These are phyloP conservation scores for Clarireedia sp. DNA, from an alignment of 2,329 filamentous ascomycete genomes.

Conservation along the genomic window DNA sequence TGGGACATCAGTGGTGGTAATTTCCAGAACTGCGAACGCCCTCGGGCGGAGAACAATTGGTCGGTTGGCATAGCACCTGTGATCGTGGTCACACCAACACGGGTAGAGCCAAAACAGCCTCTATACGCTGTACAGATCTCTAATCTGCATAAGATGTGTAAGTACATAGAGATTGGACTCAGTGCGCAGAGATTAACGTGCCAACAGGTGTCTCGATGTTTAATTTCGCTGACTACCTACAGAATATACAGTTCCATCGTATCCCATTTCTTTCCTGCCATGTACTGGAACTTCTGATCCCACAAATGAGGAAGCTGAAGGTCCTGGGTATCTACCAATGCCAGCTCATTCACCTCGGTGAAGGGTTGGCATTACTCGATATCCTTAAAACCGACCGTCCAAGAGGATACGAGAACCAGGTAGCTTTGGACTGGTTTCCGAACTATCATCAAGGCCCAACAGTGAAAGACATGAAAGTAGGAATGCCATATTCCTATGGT, in stretches of 20 bases:
- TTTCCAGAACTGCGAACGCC: neutral
- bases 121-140: conserved; percentile 13
- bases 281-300: conserved; percentile 21
- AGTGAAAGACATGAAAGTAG: neutral
- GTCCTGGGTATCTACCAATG: conserved; percentile 25
- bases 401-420: conserved; percentile 16
- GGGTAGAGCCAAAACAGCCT: neutral
- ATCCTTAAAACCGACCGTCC: conserved; percentile 20
- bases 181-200: neutral
- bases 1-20: conserved; percentile 4
- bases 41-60: neutral
- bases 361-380: conserved; percentile 18
- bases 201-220: conserved; percentile 13
- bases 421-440: conserved; percentile 23
- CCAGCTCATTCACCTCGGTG: conserved; percentile 21
- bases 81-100: conserved; percentile 2
- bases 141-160: conserved; percentile 18
- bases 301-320: conserved; percentile 21
- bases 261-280: conserved; percentile 20
- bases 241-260: conserved; percentile 24
- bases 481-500: conserved; percentile 17
- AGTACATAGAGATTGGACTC: neutral
- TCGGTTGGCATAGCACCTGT: neutral
- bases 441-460: conserved; percentile 12
- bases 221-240: conserved; percentile 18